These are phyloP conservation scores for Penicillium freii DNA, from an alignment of 2,329 filamentous ascomycete genomes.

Conservation along the genomic window DNA sequence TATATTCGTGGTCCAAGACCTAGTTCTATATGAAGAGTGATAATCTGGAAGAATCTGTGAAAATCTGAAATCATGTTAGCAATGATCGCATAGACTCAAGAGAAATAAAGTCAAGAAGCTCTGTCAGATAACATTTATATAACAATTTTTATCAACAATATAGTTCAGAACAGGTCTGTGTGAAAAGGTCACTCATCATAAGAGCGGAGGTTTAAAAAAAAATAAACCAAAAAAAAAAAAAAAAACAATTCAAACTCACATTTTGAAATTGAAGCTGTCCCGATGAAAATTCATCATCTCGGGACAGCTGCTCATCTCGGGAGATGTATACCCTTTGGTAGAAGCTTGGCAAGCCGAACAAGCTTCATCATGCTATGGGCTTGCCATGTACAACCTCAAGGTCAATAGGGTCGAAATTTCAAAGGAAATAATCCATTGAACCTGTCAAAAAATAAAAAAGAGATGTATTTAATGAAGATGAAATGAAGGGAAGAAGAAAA, in stretches of 20 bases:
- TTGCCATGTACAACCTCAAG: neutral
- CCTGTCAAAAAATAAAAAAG: neutral
- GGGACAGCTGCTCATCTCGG: neutral
- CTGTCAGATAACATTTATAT: conserved; percentile 46
- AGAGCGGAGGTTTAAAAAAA: neutral
- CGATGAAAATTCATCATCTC: neutral
- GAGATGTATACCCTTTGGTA: neutral
- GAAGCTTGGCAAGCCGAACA: conserved; percentile 77
- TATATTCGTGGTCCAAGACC: neutral
- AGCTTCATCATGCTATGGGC: conserved; percentile 53
- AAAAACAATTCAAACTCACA: conserved; percentile 8
- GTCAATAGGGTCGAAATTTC: neutral
- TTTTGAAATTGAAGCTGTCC: neutral
- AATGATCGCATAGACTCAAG: conserved; percentile 10
- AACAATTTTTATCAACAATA: conserved; percentile 49
- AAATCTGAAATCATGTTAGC: conserved; percentile 14
- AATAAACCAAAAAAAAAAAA: neutral
- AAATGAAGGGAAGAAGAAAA: conserved; percentile 3
- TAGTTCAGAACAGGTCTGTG: conserved; percentile 58
- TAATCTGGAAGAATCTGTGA: neutral
- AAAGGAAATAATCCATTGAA: neutral
- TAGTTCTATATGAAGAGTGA: neutral
- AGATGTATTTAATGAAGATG: neutral
- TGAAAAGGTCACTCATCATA: conserved; percentile 15
- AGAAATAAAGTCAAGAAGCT: conserved; percentile 22